Base-by-base conservation (phyloP, 2,329 filamentous ascomycete genomes). In the Penicillium brevicompactum region DNA sequence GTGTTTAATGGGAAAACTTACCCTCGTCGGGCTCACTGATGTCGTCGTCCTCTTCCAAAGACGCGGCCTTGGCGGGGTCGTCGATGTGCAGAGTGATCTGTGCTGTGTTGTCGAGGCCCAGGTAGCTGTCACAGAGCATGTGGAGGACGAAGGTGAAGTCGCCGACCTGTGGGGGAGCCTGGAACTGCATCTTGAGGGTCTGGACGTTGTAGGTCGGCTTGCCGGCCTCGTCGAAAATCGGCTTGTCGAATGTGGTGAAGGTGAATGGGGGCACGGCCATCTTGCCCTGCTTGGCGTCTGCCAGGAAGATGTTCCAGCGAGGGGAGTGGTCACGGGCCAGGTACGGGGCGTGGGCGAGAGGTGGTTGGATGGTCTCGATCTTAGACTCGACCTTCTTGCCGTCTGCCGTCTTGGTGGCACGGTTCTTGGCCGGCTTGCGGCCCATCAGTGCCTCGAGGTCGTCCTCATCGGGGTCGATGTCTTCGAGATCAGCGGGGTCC, bases 21-120 rank as follows among this genome's bases (percentile, higher is more conserved):
- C 94, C 94, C 81, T 99, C 94, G 61, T 97, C 94, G 34, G 95
- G 94, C 74, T 99, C 94, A 71, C 91, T 96, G 63, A 99, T 99
- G 56, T 99, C 94, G 67, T 96, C 94, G 64, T 97, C 92, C 46
- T 87, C 89, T 49, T 85, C 84, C 70, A 96, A 87, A 63, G 88
- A 84, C 18, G 85, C 88, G 5, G 91, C 92, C 78, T 93, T 94
- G 74, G 85, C 89, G 32, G 90, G 87, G 67, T 97, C 92, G 68
- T 96, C 92, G 8, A 99, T 91, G 27, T 89, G 84, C 50, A 99
- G 82, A 1, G 90, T 92, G 27, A 96, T 91, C 69, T 97, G 91
- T 81, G 91, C 86, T 82, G 92, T 94, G 47, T 88, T 89, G 72
- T 99, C 95, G 63, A 97, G 91, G 44, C 94, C 94, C 44, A 99